A percentile compares a stretch with the other conserved stretches of the same genome.
phyloP scores from a whole-genome alignment of 192 early-diverging fungal genomes.

The Coemansia reversa region DNA sequence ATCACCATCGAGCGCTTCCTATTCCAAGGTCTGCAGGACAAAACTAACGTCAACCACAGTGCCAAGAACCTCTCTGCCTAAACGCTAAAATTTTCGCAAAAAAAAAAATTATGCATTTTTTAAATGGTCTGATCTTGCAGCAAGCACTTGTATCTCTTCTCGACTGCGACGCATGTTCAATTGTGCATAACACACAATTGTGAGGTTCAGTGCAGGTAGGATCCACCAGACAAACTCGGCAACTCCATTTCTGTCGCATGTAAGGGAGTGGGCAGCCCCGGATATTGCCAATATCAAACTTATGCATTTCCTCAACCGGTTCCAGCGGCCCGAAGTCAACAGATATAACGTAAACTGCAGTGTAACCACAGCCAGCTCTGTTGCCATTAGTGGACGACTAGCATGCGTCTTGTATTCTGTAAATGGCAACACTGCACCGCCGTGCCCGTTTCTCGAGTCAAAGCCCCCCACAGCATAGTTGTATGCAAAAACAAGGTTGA shows the following conservation, averaged over 20 bases:
- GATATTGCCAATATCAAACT: slow-evolving; percentile 1
- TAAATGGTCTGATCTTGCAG: slow-evolving; percentile 12
- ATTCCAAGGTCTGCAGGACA: no score
- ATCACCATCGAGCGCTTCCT: no score
- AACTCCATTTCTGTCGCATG: slow-evolving; percentile 20
- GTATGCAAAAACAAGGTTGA: slow-evolving; percentile 43
- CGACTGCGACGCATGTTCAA: slow-evolving; percentile 47
- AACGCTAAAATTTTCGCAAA: no score
- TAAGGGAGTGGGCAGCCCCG: slow-evolving; percentile 16
- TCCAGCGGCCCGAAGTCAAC: slow-evolving; percentile 39
- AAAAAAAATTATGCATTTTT: slow-evolving; percentile 21
- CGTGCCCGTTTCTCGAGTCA: slow-evolving; percentile 3
- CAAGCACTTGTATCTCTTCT: slow-evolving; percentile 19
- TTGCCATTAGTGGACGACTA: slow-evolving; percentile 29
- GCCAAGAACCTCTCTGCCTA: no score
- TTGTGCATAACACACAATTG: slow-evolving; percentile 31
- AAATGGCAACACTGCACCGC: slow-evolving; percentile 23
- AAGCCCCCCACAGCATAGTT: slow-evolving; percentile 27
- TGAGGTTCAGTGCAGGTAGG: slow-evolving; percentile 30
- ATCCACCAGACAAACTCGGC: slow-evolving; percentile 41
- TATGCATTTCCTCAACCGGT: not conserved
- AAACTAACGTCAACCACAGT: no score
- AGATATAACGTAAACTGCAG: slow-evolving; percentile 43
- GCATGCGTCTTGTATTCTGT: slow-evolving; percentile 16
- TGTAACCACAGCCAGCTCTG: slow-evolving; percentile 39